Conservation (phyloP, 2,329 filamentous ascomycete genomes). For the Nemania bipapillata region DNA sequence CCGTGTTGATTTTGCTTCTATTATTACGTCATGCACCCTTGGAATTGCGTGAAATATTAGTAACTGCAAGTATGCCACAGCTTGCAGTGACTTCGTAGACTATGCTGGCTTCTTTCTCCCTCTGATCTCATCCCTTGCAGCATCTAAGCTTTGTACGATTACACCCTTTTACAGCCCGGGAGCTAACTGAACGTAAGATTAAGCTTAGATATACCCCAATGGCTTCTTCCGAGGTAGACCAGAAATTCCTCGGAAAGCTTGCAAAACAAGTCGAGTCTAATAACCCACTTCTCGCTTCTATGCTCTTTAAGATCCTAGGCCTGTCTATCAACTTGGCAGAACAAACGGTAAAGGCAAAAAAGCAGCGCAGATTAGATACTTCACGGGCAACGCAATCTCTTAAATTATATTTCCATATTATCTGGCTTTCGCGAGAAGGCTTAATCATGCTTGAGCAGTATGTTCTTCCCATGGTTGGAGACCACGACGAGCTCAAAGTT, state of each 20-base stretch:
- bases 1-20: not conserved
- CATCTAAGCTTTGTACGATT: not conserved
- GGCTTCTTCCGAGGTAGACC: conserved; percentile 96
- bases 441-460: conserved; percentile 87
- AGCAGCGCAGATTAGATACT: conserved; percentile 82
- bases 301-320: conserved; percentile 90
- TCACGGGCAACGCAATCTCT: conserved; percentile 82
- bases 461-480: conserved; percentile 83
- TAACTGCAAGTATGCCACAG: not conserved
- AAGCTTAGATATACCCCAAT: conserved; percentile 60
- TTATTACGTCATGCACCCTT: not conserved
- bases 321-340: conserved; percentile 88
- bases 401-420: conserved; percentile 85
- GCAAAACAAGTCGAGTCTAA: conserved; percentile 81
- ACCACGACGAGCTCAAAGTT: conserved; percentile 84
- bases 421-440: conserved; percentile 95
- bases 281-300: conserved; percentile 81
- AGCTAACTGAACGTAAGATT: not conserved
- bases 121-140: not conserved
- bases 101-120: not conserved
- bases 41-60: not conserved
- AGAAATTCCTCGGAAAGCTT: conserved; percentile 92
- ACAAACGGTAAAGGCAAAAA: conserved; percentile 83
- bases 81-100: not conserved
- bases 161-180: not conserved